These are phyloP conservation scores for Sungouiella thailandica DNA, from an alignment of 805 yeast genomes.

Conservation along the genomic window DNA sequence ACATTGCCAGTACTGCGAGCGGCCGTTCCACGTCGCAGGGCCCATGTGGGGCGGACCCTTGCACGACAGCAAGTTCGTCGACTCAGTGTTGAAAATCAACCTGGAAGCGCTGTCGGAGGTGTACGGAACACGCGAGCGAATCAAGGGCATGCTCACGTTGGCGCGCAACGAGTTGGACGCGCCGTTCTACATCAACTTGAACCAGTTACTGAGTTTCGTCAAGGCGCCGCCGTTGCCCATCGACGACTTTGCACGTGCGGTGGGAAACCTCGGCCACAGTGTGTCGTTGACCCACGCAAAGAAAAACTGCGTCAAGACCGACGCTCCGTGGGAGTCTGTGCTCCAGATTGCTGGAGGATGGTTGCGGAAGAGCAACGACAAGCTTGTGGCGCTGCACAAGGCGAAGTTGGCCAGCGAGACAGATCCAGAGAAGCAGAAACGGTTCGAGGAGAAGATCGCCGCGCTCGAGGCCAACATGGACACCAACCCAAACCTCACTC, in stretches of 20 bases:
- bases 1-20: slow-evolving; percentile 66
- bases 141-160: slow-evolving; percentile 87
- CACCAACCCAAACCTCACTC: slow-evolving; percentile 37
- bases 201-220: slow-evolving; percentile 66
- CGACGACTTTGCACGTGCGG: slow-evolving; percentile 64
- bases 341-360: slow-evolving; percentile 72
- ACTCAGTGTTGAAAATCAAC: slow-evolving; percentile 55
- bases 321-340: slow-evolving; percentile 79
- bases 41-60: slow-evolving; percentile 93
- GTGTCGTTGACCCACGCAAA: slow-evolving; percentile 88
- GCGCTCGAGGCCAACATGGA: slow-evolving; percentile 26
- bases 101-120: slow-evolving; percentile 44
- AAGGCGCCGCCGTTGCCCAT: slow-evolving; percentile 83
- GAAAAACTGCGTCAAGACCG: slow-evolving; percentile 80
- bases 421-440: slow-evolving; percentile 10
- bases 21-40: slow-evolving; percentile 75
- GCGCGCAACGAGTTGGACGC: slow-evolving; percentile 63
- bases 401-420: slow-evolving; percentile 9
- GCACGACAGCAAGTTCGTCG: slow-evolving; percentile 66
- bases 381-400: slow-evolving; percentile 19
- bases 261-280: slow-evolving; percentile 77
- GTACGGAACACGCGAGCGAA: slow-evolving; percentile 78
- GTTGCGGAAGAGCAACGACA: slow-evolving; percentile 31
- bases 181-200: slow-evolving; percentile 83
- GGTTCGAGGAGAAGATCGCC: slow-evolving; percentile 15